Evolutionary conservation across 805 yeast genomes (phyloP).

Genomic region (Ogataea glucozyma): DNA sequence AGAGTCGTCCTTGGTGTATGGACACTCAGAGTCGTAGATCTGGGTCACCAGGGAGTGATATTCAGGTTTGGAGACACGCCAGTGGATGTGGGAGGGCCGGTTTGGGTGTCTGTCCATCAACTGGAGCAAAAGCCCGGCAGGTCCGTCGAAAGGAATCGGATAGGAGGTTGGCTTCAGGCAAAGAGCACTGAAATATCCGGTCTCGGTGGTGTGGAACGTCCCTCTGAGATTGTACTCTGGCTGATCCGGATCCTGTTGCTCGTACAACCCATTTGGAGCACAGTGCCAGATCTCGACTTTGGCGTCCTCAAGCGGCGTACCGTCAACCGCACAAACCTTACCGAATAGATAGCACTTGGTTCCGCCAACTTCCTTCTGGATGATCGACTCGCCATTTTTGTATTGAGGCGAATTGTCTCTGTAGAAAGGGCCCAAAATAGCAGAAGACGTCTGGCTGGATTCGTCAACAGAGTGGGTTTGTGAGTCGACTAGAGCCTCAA

Average conservation of each 20-base stretch:
- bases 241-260: slow-evolving; percentile 39
- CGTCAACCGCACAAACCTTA: slow-evolving; percentile 30
- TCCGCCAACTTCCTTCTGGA: slow-evolving; percentile 38
- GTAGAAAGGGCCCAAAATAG: slow-evolving; percentile 40
- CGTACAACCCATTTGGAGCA: slow-evolving; percentile 40
- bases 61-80: slow-evolving; percentile 29
- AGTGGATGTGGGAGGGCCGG: slow-evolving; percentile 39
- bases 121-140: slow-evolving; percentile 37
- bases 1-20: slow-evolving; percentile 35
- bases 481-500: slow-evolving; percentile 37
- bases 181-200: slow-evolving; percentile 31
- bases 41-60: slow-evolving; percentile 37
- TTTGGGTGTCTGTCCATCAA: slow-evolving; percentile 39
- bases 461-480: slow-evolving; percentile 29
- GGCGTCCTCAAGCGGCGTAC: slow-evolving; percentile 34
- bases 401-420: slow-evolving; percentile 34
- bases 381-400: slow-evolving; percentile 35
- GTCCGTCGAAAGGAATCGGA: slow-evolving; percentile 43
- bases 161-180: slow-evolving; percentile 39
- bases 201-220: slow-evolving; percentile 30
- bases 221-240: slow-evolving; percentile 39
- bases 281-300: slow-evolving; percentile 40
- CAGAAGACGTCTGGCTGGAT: slow-evolving; percentile 31
- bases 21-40: slow-evolving; percentile 34
- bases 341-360: slow-evolving; percentile 31